Evolutionary conservation across 345 rosid genomes (phyloP).

Genomic region (Lepidium sativum): DNA sequence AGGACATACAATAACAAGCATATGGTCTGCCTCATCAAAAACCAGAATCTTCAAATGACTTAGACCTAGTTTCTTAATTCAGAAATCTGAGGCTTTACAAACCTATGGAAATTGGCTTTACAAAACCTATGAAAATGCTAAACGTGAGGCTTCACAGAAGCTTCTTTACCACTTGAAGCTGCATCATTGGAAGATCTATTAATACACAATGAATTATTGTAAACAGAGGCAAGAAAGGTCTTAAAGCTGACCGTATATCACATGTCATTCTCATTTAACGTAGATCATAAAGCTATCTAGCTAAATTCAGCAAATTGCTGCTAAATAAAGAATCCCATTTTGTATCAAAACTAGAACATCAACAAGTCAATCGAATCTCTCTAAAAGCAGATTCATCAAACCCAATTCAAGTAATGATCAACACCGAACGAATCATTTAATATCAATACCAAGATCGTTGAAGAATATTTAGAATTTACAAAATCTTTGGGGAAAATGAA

Average conservation of each 20-base stretch:
- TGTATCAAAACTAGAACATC: background rate
- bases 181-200: conserved; percentile 22
- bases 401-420: background rate
- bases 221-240: background rate
- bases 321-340: background rate
- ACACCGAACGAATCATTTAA: background rate
- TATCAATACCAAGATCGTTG: background rate
- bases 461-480: background rate
- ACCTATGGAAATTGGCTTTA: too few species aligned
- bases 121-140: too few species aligned
- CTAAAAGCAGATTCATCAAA: background rate
- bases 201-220: conserved; percentile 2
- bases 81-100: too few species aligned
- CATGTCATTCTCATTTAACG: background rate
- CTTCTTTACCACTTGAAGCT: conserved; percentile 73
- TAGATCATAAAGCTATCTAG: conserved; percentile 3
- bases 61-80: too few species aligned
- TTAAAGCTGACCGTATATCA: background rate
- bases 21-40: too few species aligned
- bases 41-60: too few species aligned
- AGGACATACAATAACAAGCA: too few species aligned
- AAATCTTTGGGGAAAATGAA: background rate
- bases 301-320: background rate
- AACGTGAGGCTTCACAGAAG: conserved; percentile 44
- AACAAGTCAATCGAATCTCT: too few species aligned